These are phyloP conservation scores for Fusarium sp. DNA, from an alignment of 2,329 filamentous ascomycete species.

Conservation along the genomic window DNA sequence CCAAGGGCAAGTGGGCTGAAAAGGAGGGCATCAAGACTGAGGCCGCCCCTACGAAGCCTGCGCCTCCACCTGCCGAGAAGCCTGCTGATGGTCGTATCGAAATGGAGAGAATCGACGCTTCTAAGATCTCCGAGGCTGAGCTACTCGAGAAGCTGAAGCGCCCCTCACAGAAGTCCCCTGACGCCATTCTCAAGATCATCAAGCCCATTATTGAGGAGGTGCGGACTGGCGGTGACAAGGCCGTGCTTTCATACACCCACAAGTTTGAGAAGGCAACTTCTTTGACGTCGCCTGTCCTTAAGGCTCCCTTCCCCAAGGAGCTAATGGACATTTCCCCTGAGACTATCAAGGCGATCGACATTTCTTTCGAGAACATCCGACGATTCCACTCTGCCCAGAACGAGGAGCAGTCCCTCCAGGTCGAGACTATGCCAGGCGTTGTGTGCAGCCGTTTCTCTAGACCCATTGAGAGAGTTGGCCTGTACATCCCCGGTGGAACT, in stretches of 20 bases:
- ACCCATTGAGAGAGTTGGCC: slow-evolving; percentile 93
- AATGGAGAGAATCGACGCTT: slow-evolving; percentile 84
- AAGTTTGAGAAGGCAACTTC: slow-evolving; percentile 98
- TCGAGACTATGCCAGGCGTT: slow-evolving; percentile 98
- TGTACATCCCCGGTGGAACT: slow-evolving; percentile 96
- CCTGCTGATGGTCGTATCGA: slow-evolving; percentile 70
- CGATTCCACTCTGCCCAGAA: slow-evolving; percentile 94
- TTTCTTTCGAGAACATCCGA: slow-evolving; percentile 93
- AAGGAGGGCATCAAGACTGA: slow-evolving; percentile 76
- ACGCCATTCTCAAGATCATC: slow-evolving; percentile 91
- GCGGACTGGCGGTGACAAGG: slow-evolving; percentile 84
- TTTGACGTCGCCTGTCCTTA: slow-evolving; percentile 87
- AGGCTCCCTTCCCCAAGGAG: slow-evolving; percentile 85
- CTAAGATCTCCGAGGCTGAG: slow-evolving; percentile 71
- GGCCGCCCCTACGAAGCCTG: slow-evolving; percentile 51
- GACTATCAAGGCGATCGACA: slow-evolving; percentile 91
- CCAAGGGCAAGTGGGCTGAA: slow-evolving; percentile 91
- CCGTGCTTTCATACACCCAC: slow-evolving; percentile 92
- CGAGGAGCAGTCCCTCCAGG: slow-evolving; percentile 82
- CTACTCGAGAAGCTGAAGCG: slow-evolving; percentile 83
- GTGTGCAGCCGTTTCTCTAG: slow-evolving; percentile 92
- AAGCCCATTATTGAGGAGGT: slow-evolving; percentile 93
- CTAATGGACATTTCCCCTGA: slow-evolving; percentile 89
- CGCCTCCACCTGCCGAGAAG: slow-evolving; percentile 47
- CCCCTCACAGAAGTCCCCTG: slow-evolving; percentile 94